Conservation (phyloP, 78 protist genomes). For the Planoprotostelium fungivorum region DNA sequence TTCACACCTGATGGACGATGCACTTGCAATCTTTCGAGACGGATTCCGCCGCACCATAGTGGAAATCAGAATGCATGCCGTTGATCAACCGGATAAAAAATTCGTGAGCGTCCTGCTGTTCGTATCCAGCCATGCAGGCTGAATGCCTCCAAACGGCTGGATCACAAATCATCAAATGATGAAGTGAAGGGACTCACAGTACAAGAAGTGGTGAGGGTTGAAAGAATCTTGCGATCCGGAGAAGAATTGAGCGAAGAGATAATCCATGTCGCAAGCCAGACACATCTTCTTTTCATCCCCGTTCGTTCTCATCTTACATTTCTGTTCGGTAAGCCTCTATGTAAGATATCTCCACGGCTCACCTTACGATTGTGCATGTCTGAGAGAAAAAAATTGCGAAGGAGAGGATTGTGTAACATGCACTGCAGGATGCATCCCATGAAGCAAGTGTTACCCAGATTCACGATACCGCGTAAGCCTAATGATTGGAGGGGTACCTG, state of each 20-base stretch:
- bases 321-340: not conserved
- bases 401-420: slow-evolving; percentile 49
- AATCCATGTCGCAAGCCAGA: slow-evolving; percentile 65
- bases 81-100: slow-evolving; percentile 71
- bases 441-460: slow-evolving; percentile 82
- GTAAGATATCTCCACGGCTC: not conserved
- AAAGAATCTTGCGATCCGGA: slow-evolving; percentile 45
- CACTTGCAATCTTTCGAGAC: slow-evolving; percentile 48
- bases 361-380: slow-evolving; percentile 63
- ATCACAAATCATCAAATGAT: not conserved
- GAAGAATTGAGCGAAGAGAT: slow-evolving; percentile 28
- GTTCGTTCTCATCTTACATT: not conserved
- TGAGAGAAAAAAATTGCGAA: slow-evolving; percentile 47
- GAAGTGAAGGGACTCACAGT: slow-evolving; percentile 3
- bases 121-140: slow-evolving; percentile 70
- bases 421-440: slow-evolving; percentile 71
- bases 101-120: slow-evolving; percentile 90
- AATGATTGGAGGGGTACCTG: not conserved
- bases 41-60: slow-evolving; percentile 33
- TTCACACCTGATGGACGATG: slow-evolving; percentile 22
- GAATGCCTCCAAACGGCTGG: slow-evolving; percentile 40
- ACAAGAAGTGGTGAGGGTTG: slow-evolving; percentile 62
- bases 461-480: slow-evolving; percentile 74
- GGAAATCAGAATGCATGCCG: slow-evolving; percentile 59
- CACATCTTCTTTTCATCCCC: not conserved